Percentiles rank a stretch among this genome's conserved stretches.
These are phyloP conservation scores for Alternaria sp. DNA, from an alignment of 2,329 filamentous ascomycete genomes.

Conservation along the genomic window DNA sequence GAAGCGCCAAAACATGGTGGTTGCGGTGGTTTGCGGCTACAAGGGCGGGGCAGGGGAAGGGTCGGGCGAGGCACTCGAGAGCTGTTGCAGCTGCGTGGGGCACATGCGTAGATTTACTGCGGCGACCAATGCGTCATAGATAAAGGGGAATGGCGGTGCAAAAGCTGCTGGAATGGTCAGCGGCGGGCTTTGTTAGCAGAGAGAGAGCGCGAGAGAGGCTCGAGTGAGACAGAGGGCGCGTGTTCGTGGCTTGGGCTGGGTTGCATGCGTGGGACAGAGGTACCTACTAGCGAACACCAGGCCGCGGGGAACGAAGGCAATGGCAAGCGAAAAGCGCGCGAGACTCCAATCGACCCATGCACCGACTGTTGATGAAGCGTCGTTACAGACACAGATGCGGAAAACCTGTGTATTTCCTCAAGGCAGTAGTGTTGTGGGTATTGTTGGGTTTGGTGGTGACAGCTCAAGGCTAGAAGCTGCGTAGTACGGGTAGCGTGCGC, in stretches of 20 bases:
- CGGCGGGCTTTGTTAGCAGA: constrained; percentile 19
- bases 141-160: constrained; percentile 20
- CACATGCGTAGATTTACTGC: constrained; percentile 31
- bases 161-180: constrained; percentile 14
- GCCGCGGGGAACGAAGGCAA: constrained; percentile 19
- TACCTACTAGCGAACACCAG: constrained; percentile 30
- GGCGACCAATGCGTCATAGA: constrained; percentile 28
- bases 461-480: constrained; percentile 20
- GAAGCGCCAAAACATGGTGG: constrained; percentile 99
- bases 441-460: constrained; percentile 20
- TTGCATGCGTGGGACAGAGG: constrained; percentile 30
- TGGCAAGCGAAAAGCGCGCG: constrained; percentile 23
- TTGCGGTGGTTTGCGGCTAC: constrained; percentile 34
- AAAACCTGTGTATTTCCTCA: constrained; percentile 4
- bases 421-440: constrained; percentile 16
- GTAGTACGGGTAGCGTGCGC: constrained; percentile 18
- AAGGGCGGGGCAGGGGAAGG: constrained; percentile 39
- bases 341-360: constrained; percentile 27
- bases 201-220: constrained; percentile 6
- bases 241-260: constrained; percentile 22
- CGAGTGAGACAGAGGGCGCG: constrained; percentile 24
- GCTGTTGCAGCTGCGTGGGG: constrained; percentile 34
- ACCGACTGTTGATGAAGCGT: constrained; percentile 18
- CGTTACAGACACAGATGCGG: constrained; percentile 29
- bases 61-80: constrained; percentile 39